Evolutionary conservation across 192 early-diverging fungal genomes (phyloP).

Genomic region (Umbelopsis ramanniana): DNA sequence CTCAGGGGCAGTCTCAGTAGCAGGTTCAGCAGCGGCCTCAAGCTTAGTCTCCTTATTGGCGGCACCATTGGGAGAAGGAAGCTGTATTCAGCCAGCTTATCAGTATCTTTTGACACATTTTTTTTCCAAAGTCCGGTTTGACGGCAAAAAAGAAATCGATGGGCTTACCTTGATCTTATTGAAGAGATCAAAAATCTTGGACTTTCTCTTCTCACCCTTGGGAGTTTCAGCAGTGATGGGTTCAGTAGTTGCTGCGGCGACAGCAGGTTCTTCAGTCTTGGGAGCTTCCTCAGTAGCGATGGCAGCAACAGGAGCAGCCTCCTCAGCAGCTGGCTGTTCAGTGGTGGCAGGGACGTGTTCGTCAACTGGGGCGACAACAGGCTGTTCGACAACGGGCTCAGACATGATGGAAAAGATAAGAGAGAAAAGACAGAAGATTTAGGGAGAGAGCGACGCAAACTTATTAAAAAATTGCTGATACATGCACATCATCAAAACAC

Average conservation of each 20-base stretch:
- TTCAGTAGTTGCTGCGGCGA: not conserved
- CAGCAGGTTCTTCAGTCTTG: conserved; percentile 13
- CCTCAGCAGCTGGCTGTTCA: conserved; percentile 1
- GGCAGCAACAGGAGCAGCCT: not conserved
- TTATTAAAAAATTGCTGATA: not conserved
- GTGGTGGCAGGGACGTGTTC: conserved; percentile 15
- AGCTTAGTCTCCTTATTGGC: conserved; percentile 9
- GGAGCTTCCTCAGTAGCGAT: conserved; percentile 3
- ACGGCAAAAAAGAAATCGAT: not conserved
- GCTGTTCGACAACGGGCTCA: conserved; percentile 15
- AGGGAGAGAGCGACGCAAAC: conserved; percentile 5
- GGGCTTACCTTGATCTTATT: conserved; percentile 17
- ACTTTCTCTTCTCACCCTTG: conserved; percentile 18
- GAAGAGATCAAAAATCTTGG: conserved; percentile 19
- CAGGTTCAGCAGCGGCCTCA: not conserved
- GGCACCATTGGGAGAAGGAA: conserved; percentile 1
- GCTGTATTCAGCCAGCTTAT: conserved; percentile 6
- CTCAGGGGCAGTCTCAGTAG: conserved; percentile 20
- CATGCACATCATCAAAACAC: conserved; percentile 15
- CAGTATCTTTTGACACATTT: conserved; percentile 13
- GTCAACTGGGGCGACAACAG: conserved; percentile 1
- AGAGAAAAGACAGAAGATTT: conserved; percentile 15
- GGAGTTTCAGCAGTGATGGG: not conserved
- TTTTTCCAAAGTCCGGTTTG: conserved; percentile 18
- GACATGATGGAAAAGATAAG: conserved; percentile 8